Evolutionary conservation across 2,329 filamentous ascomycete genomes (phyloP), one percentile per base, ranked within the genome.

Genomic region (Aspergillus sp.): DNA sequence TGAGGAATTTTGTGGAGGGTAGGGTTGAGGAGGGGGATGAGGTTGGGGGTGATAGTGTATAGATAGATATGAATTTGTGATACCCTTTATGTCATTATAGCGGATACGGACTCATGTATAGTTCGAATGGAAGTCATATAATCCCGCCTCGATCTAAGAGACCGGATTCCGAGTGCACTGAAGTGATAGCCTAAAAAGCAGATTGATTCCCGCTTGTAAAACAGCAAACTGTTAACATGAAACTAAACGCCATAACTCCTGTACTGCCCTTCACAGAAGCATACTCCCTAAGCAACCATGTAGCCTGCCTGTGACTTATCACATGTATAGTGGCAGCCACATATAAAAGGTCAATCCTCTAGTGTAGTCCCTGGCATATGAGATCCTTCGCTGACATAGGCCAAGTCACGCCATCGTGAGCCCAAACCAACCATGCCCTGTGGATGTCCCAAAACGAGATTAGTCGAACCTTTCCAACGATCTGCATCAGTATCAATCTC

Each of bases 1-100:
- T 75, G 56, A 55, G 51, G 11, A 70, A 73, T 62, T 72, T 75
- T 58, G 66, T 51, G 36, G 54, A 54, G 58, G 55, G 52, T 17
- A 13, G 54, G 49, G 5, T 39, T 55, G 36, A 54, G 42, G 19
- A n/a, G 38, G 32, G 15, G 38, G 11, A 42, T 44, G 51, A 15
- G 13, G 15, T 15, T 8, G n/a, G 4, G 52, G 15, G 17, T 6
- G 11, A 36, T 47, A n/a, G 23, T 42, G 17, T 42, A 47, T 47
- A 25, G 5, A 36, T 55, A 5, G 7, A 23, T 4, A 25, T 47
- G 23, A 19, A 54, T 8, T 36, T 3, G n/a, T 32, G 23, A 15
- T 38, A 52, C 36, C 30, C 17, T 3, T 11, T 39, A 36, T 36
- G 32, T 13, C 11, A 3, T 39, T 23, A 19, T 52, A 13, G 13